Evolutionary conservation across 495 filamentous ascomycete species (phyloP).

Genomic region (Aspergillus incahuasiensis): DNA sequence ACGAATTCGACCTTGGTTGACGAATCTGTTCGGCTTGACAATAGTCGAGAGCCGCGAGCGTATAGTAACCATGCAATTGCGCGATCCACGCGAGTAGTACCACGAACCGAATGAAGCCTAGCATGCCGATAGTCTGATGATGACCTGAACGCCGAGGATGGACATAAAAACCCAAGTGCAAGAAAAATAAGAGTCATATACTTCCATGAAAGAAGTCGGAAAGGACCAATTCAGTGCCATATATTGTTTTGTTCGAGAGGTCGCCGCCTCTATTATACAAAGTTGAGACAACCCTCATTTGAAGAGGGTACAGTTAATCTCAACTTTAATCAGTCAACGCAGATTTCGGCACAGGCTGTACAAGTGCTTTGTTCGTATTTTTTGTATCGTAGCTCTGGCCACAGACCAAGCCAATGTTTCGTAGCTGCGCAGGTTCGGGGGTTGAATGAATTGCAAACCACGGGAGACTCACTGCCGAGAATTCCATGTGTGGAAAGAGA

Average conservation of each 20-base stretch:
- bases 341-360: slow-evolving; percentile 14
- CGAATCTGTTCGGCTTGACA: no score
- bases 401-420: not conserved
- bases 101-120: slow-evolving; percentile 21
- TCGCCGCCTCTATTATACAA: slow-evolving; percentile 24
- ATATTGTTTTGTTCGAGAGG: slow-evolving; percentile 17
- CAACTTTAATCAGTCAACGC: slow-evolving; percentile 2
- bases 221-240: slow-evolving; percentile 15
- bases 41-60: slow-evolving; percentile 4
- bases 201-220: slow-evolving; percentile 21
- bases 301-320: slow-evolving; percentile 5
- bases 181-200: slow-evolving; percentile 22
- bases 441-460: not conserved
- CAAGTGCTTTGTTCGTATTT: slow-evolving; percentile 6
- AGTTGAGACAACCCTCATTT: slow-evolving; percentile 3
- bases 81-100: slow-evolving; percentile 26
- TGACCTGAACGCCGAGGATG: slow-evolving; percentile 33
- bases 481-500: not conserved
- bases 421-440: not conserved
- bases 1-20: not conserved
- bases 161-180: slow-evolving; percentile 23
- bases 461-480: not conserved
- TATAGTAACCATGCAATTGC: slow-evolving; percentile 17
- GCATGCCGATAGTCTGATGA: slow-evolving; percentile 24
- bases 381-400: no score